Conservation (phyloP, 2,329 filamentous ascomycete genomes). For the Aspergillus sp. region DNA sequence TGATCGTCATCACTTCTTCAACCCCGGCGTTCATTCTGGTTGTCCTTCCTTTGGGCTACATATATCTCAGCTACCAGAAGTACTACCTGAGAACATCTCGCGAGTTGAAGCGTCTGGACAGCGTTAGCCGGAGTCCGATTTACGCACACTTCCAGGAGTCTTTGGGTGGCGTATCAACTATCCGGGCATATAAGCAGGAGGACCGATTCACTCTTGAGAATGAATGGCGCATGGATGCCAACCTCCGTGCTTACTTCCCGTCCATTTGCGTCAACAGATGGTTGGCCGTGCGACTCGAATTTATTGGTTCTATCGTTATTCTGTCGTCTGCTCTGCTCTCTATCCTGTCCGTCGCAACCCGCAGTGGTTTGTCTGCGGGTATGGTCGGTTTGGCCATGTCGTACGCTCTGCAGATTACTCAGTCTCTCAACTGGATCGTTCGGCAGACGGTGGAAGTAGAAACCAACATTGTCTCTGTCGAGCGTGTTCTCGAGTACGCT, state of each 20-base stretch:
- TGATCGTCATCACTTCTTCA: conserved; percentile 73
- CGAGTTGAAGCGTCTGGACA: conserved; percentile 92
- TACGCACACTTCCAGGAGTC: conserved; percentile 99
- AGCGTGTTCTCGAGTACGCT: conserved; percentile 94
- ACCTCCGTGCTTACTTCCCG: conserved; percentile 88
- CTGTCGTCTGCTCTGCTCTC: conserved; percentile 75
- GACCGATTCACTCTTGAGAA: conserved; percentile 84
- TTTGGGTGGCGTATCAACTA: conserved; percentile 86
- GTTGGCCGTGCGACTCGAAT: conserved; percentile 90
- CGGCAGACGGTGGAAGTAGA: conserved; percentile 99
- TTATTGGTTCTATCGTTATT: conserved; percentile 92
- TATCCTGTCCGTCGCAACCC: conserved; percentile 68
- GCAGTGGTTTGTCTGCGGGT: conserved; percentile 60
- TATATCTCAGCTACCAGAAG: conserved; percentile 90
- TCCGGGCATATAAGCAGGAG: conserved; percentile 88
- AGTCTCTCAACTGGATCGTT: conserved; percentile 98
- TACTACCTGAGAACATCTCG: conserved; percentile 96
- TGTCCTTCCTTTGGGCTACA: conserved; percentile 69
- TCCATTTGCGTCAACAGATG: conserved; percentile 92
- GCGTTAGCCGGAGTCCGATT: conserved; percentile 89
- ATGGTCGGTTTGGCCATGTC: conserved; percentile 92
- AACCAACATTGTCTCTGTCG: conserved; percentile 98
- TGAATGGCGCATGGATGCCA: conserved; percentile 94
- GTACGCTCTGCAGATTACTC: conserved; percentile 93
- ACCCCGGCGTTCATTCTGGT: conserved; percentile 75